Percentiles rank a stretch among this genome's conserved stretches.
phyloP scores from a whole-genome alignment of 371 early-diverging fungal genomes.

The Syncephalastrum contaminatum region DNA sequence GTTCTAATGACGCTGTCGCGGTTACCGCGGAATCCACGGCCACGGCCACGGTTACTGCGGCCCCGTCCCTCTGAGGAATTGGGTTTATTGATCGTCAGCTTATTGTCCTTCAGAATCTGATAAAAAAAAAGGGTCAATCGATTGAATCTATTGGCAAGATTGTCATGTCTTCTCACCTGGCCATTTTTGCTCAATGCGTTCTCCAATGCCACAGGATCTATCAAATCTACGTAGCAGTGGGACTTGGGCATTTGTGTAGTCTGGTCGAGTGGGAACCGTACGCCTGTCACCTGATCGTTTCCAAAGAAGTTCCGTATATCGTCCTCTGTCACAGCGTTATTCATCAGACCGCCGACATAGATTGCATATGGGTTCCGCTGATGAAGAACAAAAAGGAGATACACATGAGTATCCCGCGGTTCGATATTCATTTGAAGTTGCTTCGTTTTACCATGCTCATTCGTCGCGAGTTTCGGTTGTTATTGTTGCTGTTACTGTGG shows the following conservation, averaged over 20 bases:
- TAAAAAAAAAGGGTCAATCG: background rate
- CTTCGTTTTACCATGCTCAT: slow-evolving; percentile 22
- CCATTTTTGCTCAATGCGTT: slow-evolving; percentile 43
- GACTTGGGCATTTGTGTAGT: slow-evolving; percentile 40
- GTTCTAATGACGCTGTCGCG: slow-evolving; percentile 8
- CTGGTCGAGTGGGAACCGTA: slow-evolving; percentile 46
- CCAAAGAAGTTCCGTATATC: slow-evolving; percentile 50
- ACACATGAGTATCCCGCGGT: background rate
- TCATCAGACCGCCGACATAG: slow-evolving; percentile 45
- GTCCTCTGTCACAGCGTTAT: slow-evolving; percentile 39
- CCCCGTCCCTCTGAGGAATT: slow-evolving; percentile 27
- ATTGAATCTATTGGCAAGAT: background rate
- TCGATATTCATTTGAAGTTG: background rate
- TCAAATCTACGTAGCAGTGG: slow-evolving; percentile 51
- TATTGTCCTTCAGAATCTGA: slow-evolving; percentile 34
- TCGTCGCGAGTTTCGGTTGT: slow-evolving; percentile 18
- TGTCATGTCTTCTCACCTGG: slow-evolving; percentile 9
- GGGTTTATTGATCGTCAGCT: slow-evolving; percentile 43
- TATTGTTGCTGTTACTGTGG: slow-evolving; percentile 9
- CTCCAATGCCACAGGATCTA: slow-evolving; percentile 34
- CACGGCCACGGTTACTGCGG: slow-evolving; percentile 23
- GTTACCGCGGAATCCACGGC: slow-evolving; percentile 35
- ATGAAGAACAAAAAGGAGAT: slow-evolving; percentile 3
- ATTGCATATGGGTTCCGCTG: slow-evolving; percentile 37
- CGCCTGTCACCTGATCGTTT: slow-evolving; percentile 35